Base-by-base conservation (phyloP, 306 rosid species). In the Corylus heterophylla region DNA sequence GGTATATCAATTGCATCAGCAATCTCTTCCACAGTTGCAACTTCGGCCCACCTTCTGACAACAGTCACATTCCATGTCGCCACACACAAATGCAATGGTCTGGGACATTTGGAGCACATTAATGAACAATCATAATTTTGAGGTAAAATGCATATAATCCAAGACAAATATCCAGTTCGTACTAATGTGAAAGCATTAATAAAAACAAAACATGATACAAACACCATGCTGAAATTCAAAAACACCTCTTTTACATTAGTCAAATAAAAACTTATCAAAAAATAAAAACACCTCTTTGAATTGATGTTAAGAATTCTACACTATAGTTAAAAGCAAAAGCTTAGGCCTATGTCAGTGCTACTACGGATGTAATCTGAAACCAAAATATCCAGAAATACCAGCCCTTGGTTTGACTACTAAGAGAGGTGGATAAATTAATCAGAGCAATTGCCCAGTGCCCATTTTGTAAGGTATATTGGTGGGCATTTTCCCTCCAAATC, bases 31-130 rank as follows among this genome's bases (percentile, higher is more conserved):
- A 82, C 35, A 69, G 90, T 88, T 76, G 99, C 94, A 84, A 93
- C 88, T 83, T 95, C 96, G 70, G 83, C 95, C 99, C 99, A 95
- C 87, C 89, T 93, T 90, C 89, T 93, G 61, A 93, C 97, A 82
- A 95, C 98, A 72, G 94, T 86, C 37, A 93, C 98, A 82, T 95
- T 95, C 97, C 97, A 93, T 25, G 97, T 93, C 82, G 85, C 89
- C 85, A 95, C 98, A 78, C 98, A 95, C 89, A 91, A 86, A 86
- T 95, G 99, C 88, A 95, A 80, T 27, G 99, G 99, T 73, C 99
- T 95, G 90, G 56, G 78, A 84, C 56, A 85, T 47, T 83, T 85
- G 17, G 69, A 85, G 73, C 85, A 62, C 51, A 79, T 71, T 76
- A 81, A 10, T 20, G 13, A 71, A 55, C 69, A 75, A 75, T 69